Conservation (phyloP, 2,329 filamentous ascomycete genomes). For the Fusarium odoratissimum region DNA sequence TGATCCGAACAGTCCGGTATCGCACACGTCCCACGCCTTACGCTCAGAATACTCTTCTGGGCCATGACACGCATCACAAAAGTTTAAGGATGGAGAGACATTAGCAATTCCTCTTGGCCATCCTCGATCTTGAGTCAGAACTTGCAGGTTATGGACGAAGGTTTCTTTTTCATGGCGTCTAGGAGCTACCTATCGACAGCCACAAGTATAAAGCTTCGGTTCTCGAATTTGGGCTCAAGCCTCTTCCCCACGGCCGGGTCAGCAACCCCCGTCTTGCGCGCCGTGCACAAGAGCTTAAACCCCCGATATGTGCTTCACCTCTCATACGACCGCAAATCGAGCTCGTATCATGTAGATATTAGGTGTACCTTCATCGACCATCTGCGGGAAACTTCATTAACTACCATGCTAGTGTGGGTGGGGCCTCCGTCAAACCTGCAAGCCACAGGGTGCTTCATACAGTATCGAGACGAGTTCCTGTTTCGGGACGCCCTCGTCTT, state of each 20-base stretch:
- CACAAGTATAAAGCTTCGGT: conserved; percentile 4
- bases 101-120: not conserved
- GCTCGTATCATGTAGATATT: conserved; percentile 14
- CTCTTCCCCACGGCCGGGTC: conserved; percentile 12
- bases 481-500: conserved; percentile 36
- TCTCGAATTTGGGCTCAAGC: conserved; percentile 19
- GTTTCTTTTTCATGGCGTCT: not conserved
- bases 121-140: not conserved
- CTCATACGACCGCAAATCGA: conserved; percentile 34
- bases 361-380: conserved; percentile 12
- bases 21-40: conserved; percentile 20
- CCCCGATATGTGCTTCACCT: conserved; percentile 21
- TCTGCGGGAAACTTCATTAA: conserved; percentile 27
- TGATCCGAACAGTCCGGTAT: conserved; percentile 37
- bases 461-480: conserved; percentile 42
- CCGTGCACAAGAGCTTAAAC: conserved; percentile 35
- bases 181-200: not conserved
- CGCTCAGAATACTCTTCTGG: conserved; percentile 10
- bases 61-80: not conserved
- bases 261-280: conserved; percentile 26
- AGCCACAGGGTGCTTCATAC: conserved; percentile 30
- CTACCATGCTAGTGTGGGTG: conserved; percentile 28
- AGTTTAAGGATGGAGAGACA: not conserved
- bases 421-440: conserved; percentile 35
- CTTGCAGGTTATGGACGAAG: not conserved